Base-by-base conservation (phyloP, 1,139 yeast species). In the Suhomyces ambrosiae region DNA sequence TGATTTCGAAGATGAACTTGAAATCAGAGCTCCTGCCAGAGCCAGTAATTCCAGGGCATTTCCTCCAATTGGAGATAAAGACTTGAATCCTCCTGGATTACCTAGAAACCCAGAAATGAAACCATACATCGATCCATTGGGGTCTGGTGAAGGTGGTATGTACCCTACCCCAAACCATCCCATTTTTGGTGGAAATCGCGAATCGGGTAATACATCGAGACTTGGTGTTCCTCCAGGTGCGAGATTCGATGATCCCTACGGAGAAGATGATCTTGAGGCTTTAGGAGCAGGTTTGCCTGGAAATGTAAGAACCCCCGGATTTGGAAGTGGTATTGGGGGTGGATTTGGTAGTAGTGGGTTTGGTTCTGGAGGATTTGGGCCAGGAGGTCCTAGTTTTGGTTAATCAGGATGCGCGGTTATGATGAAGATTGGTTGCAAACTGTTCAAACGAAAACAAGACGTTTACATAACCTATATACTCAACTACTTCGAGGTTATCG, bases 191-290 rank as follows among this genome's bases (percentile, higher is more conserved):
- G 58, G 58, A 13, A 41, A 52, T 8, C 46, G 50, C 4, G 56
- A 50, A 8, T 41, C 47, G 2, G 61, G 61, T 4, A 47, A 49
- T 35, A 41, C 61, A 16, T 52, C 61, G 9, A 45, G 67, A 27
- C 41, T 54, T 32, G 65, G 68, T 13, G 73, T 65, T 3, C 77
- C 79, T 8, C 69, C 71, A 1, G 81, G 82, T 1, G 77, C 82
- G 3, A 56, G 82, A 30, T 76, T 60, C 44, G 82, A 76, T 49
- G 81, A 77, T 44, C 85, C 85, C 0, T 57, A 66, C 35, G 63
- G 71, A 2, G 71, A 64, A 29, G 74, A 68, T 33, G 70, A 71
- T 45, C 45, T 71, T 42, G 73, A 68, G 22, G 53, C 62, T 26
- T 49, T 70, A 30, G 80, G 80, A 0, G 21, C 35, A 41, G 80